Base-by-base conservation (phyloP, 1,284 basidiomycete species). In the Erythrobasidium hasegawianum region DNA sequence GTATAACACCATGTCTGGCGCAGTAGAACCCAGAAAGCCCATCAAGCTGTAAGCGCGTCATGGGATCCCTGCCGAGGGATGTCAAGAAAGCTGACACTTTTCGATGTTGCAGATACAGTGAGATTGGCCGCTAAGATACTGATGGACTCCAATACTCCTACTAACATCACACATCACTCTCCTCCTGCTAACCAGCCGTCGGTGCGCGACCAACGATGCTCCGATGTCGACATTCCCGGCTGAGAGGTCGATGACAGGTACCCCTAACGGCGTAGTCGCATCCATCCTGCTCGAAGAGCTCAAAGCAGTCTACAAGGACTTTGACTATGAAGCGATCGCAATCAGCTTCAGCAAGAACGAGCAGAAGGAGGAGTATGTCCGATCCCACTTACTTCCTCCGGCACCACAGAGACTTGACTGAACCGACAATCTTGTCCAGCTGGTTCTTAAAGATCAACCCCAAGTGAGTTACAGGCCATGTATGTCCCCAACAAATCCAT, bases 311-410 rank as follows among this genome's bases (percentile, higher is more conserved):
- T 86, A 88, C 72, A 78, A 79, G 14, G 79, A 76, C 38, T 75
- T 88, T 50, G 79, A 83, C 3, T 89, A 87, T 76, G 83, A 86
- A 80, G 84, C 71, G 55, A 76, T 81, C 62, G 77, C 75, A 16
- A 79, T 88, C 68, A 77, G 82, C 54, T 80, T 88, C 68, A 72
- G 73, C 27, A 79, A 80, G 69, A 81, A 80, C 67, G 79, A 80
- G 54, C 83, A 84, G 73, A 83, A 81, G 79, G 81, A 85, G 75
- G 80, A 81, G 10, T 86, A 83, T 83, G 87, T 77, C 69, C 73
- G 14, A 16, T 59, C 39, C 38, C 50, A 8, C 16, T 40, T 29
- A 22, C 29, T 49, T 20, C 26, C 3, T 22, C 26, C 14, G 24
- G 24, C 33, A 29, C 2, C 22, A 45, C n/a, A 14, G 43, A n/a